Conservation (phyloP, 495 filamentous ascomycete species). For the Geoglossum glabrum region DNA sequence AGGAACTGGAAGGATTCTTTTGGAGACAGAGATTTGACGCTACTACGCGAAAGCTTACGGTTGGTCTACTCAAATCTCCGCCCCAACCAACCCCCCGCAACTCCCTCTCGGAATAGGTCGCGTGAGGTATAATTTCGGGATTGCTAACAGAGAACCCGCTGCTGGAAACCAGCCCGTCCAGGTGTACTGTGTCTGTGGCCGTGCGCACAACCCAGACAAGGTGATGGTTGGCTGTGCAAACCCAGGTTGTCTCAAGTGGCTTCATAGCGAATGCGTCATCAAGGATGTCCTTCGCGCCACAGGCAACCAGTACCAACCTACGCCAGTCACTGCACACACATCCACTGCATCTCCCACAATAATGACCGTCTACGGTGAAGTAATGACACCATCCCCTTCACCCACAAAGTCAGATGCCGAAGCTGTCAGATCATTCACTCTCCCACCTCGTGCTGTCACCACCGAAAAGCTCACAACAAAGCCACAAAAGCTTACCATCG, state of each 20-base stretch:
- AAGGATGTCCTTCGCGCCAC: constrained; percentile 23
- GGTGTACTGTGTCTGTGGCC: constrained; percentile 38
- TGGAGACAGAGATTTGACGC: constrained; percentile 46
- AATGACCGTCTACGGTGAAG: neutral
- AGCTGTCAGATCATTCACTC: neutral
- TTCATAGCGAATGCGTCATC: constrained; percentile 40
- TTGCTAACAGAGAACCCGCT: neutral
- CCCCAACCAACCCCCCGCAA: too few species aligned
- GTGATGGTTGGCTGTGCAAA: constrained; percentile 35
- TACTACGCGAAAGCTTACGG: constrained; percentile 34
- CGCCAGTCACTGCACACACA: neutral
- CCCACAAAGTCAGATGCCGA: neutral
- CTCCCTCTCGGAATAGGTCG: too few species aligned
- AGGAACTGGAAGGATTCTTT: constrained; percentile 32
- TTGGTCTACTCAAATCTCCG: constrained; percentile 17
- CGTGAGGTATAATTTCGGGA: too few species aligned
- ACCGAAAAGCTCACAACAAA: neutral
- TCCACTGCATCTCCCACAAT: neutral
- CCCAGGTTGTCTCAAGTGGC: constrained; percentile 36
- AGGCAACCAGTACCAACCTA: neutral
- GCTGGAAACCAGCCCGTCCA: constrained; percentile 26
- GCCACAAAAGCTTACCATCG: too few species aligned
- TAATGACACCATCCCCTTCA: neutral
- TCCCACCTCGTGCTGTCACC: neutral
- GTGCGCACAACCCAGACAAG: constrained; percentile 42